Base-by-base conservation (phyloP, 352 stramenopile species). In the Lagenidium sp. region DNA sequence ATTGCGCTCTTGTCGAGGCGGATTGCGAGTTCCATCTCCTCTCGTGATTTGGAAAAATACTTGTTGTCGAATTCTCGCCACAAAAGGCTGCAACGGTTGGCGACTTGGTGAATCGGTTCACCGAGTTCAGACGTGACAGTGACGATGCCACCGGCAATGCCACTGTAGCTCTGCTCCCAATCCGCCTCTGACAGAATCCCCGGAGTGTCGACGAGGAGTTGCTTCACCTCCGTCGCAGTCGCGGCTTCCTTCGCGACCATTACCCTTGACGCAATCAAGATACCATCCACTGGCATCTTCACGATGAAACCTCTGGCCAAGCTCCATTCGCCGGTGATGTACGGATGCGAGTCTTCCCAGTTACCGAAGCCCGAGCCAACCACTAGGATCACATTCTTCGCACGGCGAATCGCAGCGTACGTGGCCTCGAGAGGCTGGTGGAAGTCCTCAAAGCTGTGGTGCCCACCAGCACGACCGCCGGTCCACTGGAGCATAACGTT, bases 371-470 rank as follows among this genome's bases (percentile, higher is more conserved):
- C 83, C 30, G 83, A 95, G 11, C 83, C 82, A 4, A 90, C 77
- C 43, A 92, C 72, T 7, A 95, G 63, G n/a, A 95, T 22, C 29
- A 94, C 66, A 44, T 92, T 95, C n/a, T 61, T 38, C 11, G 84
- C 61, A 20, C 74, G 66, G 38, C 77, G 81, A 38, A 95, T 90
- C 10, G 68, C 77, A 10, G 61, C 75, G 57, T 94, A 94, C 40
- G 73, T 77, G 15, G 58, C 53, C 24, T 83, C 65, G 8, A 95
- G 61, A 7, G 83, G 79, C 26, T 71, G 39, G 60, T 94, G 83
- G 46, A 95, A 91, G 57, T 95, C 81, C 50, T 95, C 81, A 25
- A 89, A 93, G 47, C 76, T 91, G 65, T 95, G 81, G 58, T 94
- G 83, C 11, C 83, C 81, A 59, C 83, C 81, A 20, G 78, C 83